phyloP scores from a whole-genome alignment of 2,329 filamentous ascomycete genomes.

The Shiraia sp. region DNA sequence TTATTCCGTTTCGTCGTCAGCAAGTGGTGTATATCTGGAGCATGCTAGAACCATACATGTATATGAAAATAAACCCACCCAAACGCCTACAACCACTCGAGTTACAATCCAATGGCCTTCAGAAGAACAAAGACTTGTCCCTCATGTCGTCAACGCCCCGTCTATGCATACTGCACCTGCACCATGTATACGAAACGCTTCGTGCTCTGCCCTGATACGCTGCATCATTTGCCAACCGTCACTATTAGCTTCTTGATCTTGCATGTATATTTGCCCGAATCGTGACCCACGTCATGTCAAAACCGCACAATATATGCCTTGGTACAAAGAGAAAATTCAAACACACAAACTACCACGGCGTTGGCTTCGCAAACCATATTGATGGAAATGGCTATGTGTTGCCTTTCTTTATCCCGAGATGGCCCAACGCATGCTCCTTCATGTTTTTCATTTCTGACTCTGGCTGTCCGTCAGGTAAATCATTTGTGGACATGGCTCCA shows the following conservation, averaged over 20 bases:
- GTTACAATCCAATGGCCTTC: background rate
- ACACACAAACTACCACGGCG: background rate
- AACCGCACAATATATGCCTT: background rate
- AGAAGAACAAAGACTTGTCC: constrained; percentile 10
- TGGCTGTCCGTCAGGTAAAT: constrained; percentile 48
- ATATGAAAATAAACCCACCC: background rate
- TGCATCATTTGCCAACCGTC: constrained; percentile 11
- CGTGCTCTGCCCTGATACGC: constrained; percentile 31
- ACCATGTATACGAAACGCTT: constrained; percentile 21
- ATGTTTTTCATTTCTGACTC: constrained; percentile 45
- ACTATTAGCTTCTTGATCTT: constrained; percentile 5
- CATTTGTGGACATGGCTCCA: constrained; percentile 42
- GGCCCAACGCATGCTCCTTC: constrained; percentile 39
- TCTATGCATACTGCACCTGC: constrained; percentile 32
- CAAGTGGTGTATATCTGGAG: constrained; percentile 15
- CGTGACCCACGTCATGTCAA: constrained; percentile 6
- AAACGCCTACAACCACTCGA: background rate
- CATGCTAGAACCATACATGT: background rate
- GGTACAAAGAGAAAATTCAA: background rate
- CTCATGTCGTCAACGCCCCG: constrained; percentile 23
- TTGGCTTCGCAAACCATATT: background rate
- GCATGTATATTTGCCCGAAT: constrained; percentile 9
- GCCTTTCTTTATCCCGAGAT: constrained; percentile 23
- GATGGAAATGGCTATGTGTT: constrained; percentile 17
- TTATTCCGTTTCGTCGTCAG: background rate